Percentiles rank a stretch among this genome's conserved stretches.
phyloP scores from a whole-genome alignment of 1,284 basidiomycete genomes.

The Pisolithus thermaeus region DNA sequence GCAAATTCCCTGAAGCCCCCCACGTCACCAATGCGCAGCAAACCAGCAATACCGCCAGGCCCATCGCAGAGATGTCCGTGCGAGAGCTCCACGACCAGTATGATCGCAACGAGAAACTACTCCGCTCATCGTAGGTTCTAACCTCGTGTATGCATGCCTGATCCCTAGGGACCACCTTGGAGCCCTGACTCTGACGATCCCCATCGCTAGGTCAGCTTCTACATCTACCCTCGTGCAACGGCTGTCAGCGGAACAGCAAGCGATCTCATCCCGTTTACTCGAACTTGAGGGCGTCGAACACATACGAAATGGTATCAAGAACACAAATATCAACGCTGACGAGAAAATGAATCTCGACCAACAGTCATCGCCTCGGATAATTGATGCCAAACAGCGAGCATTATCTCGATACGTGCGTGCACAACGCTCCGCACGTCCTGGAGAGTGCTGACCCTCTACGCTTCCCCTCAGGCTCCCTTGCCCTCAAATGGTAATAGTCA shows the following conservation, averaged over 20 bases:
- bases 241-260: constrained; percentile 58
- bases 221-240: constrained; percentile 65
- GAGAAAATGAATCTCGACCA: constrained; percentile 57
- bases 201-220: constrained; percentile 50
- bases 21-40: constrained; percentile 36
- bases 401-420: constrained; percentile 59
- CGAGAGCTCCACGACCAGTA: constrained; percentile 64
- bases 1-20: constrained; percentile 27
- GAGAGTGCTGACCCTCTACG: constrained; percentile 3
- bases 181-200: constrained; percentile 13
- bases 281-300: constrained; percentile 65
- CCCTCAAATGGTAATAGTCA: constrained; percentile 21
- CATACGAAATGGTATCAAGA: constrained; percentile 56
- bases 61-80: constrained; percentile 54
- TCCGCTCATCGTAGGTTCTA: constrained; percentile 57
- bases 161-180: constrained; percentile 1
- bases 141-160: constrained; percentile 7
- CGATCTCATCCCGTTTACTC: constrained; percentile 57
- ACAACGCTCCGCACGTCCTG: not conserved
- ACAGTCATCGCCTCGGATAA: constrained; percentile 41
- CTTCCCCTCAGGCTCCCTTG: constrained; percentile 22
- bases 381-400: constrained; percentile 66
- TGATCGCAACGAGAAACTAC: constrained; percentile 51
- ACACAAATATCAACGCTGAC: constrained; percentile 52
- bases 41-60: constrained; percentile 42